Percentiles rank a stretch among this genome's conserved stretches.
These are phyloP conservation scores for Helenozyma baotianmanensis DNA, from an alignment of 805 yeast species.

Conservation along the genomic window DNA sequence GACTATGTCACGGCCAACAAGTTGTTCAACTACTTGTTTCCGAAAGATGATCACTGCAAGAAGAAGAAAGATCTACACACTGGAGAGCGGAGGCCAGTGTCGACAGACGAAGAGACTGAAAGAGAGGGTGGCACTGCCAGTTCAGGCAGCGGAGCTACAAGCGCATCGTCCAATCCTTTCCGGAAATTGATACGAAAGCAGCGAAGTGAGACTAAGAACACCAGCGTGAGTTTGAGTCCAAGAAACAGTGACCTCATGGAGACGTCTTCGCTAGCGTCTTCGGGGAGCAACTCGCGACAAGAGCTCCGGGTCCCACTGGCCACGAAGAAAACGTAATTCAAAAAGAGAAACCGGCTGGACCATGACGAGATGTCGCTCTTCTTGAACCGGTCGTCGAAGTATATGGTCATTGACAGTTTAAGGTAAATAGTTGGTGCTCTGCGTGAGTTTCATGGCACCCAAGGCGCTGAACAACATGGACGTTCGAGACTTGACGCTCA, in stretches of 20 bases:
- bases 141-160: too few relatives aligned
- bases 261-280: background rate
- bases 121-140: too few relatives aligned
- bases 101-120: too few relatives aligned
- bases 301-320: too few relatives aligned
- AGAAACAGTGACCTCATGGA: background rate
- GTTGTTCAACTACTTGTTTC: slow-evolving; percentile 68
- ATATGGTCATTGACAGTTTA: slow-evolving; percentile 35
- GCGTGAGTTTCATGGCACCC: slow-evolving; percentile 76
- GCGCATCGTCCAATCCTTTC: slow-evolving; percentile 1
- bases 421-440: slow-evolving; percentile 36
- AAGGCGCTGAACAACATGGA: slow-evolving; percentile 67
- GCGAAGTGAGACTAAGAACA: background rate
- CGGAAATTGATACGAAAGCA: slow-evolving; percentile 1
- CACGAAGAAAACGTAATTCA: too few relatives aligned
- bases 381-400: slow-evolving; percentile 39
- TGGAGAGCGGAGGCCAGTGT: too few relatives aligned
- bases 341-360: too few relatives aligned
- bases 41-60: slow-evolving; percentile 38
- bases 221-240: background rate
- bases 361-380: slow-evolving; percentile 38
- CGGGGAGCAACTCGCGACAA: background rate
- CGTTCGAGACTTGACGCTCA: slow-evolving; percentile 66
- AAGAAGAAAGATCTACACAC: too few relatives aligned
- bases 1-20: slow-evolving; percentile 67